These are phyloP conservation scores for Trichoderma reesei DNA, from an alignment of 495 filamentous ascomycete genomes.

Conservation along the genomic window DNA sequence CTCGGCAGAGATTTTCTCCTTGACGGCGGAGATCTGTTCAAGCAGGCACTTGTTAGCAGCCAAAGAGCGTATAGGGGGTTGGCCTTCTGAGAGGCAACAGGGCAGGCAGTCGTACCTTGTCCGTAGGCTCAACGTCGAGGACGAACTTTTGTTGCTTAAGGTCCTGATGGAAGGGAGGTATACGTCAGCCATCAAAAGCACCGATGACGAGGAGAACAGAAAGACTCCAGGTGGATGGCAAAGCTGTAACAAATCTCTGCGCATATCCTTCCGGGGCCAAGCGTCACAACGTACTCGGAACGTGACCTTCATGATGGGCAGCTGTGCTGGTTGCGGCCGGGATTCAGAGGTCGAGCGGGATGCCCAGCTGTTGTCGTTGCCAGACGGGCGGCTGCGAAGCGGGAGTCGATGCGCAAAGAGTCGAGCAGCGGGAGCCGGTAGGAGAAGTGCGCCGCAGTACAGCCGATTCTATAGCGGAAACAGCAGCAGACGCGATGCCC, in stretches of 20 bases:
- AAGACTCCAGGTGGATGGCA: not conserved
- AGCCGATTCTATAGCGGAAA: not conserved
- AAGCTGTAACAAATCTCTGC: not conserved
- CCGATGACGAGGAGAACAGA: no score
- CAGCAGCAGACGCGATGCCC: no score
- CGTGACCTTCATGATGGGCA: slow-evolving; percentile 41
- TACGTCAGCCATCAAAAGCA: not conserved
- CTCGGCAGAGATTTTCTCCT: slow-evolving; percentile 78
- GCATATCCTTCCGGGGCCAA: no score
- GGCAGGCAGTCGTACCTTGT: slow-evolving; percentile 58
- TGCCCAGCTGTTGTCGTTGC: not conserved
- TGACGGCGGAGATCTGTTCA: slow-evolving; percentile 69
- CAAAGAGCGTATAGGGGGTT: not conserved
- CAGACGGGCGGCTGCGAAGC: not conserved
- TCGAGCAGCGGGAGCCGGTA: not conserved
- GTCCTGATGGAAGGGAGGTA: slow-evolving; percentile 46
- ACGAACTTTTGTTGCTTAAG: slow-evolving; percentile 96
- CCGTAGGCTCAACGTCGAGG: slow-evolving; percentile 85
- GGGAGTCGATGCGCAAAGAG: not conserved
- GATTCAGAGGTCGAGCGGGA: slow-evolving; percentile 13
- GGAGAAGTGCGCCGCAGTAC: not conserved
- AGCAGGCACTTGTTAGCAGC: not conserved
- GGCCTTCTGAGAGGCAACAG: not conserved
- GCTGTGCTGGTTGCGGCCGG: slow-evolving; percentile 23
- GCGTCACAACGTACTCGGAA: slow-evolving; percentile 38